These are phyloP conservation scores for Boletellus ananiceps DNA, from an alignment of 768 basidiomycete species.

Conservation along the genomic window DNA sequence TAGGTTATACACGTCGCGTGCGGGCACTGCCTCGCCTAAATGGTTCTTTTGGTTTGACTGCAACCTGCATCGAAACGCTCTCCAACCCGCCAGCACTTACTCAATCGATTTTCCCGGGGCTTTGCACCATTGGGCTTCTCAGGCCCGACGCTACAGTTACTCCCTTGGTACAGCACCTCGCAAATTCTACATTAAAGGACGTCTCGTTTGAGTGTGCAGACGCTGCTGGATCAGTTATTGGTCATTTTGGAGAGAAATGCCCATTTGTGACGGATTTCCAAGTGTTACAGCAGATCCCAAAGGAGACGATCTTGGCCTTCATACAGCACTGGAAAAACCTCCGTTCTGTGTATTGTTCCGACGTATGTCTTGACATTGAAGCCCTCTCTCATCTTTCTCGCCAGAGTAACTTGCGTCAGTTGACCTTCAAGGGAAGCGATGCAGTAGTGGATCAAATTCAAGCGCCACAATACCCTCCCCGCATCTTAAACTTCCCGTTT, in stretches of 20 bases:
- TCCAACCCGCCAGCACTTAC: too few species aligned
- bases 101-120: constrained; percentile 1
- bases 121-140: background rate
- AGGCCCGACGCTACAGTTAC: background rate
- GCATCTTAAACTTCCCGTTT: background rate
- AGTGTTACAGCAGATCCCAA: background rate
- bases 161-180: constrained; percentile 10
- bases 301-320: constrained; percentile 1
- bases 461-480: background rate
- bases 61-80: too few species aligned
- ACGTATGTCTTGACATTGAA: background rate
- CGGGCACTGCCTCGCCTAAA: too few species aligned
- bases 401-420: background rate
- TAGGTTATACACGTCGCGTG: too few species aligned
- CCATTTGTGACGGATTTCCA: background rate
- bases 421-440: background rate
- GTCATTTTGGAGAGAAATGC: constrained; percentile 1
- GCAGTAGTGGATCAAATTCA: background rate
- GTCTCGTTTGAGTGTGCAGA: background rate
- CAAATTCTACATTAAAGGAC: background rate
- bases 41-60: too few species aligned
- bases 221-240: background rate
- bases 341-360: background rate
- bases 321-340: constrained; percentile 8
- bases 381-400: constrained; percentile 6